Base-by-base conservation (phyloP, 2,329 filamentous ascomycete genomes). In the Eutypa lata region DNA sequence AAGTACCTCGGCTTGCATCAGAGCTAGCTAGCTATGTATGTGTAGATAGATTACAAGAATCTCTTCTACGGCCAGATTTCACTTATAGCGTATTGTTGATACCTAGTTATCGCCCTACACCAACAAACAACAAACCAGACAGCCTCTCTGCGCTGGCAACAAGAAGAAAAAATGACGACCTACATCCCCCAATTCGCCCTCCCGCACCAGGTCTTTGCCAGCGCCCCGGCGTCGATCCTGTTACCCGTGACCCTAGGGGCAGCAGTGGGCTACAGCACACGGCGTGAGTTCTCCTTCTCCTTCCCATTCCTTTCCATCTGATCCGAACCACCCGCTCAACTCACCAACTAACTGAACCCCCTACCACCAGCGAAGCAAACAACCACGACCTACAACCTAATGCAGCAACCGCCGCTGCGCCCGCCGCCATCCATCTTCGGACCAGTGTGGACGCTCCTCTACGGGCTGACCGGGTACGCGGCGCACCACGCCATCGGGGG, bases 391-490 rank as follows among this genome's bases (percentile, higher is more conserved):
- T 91, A 91, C 68, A 67, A 77, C 48, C 75, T 78, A 2, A 74
- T 92, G 54, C 87, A 84, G 68, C 89, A 92, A 67, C 86, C 86
- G 13, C 82, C 83, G 1, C 73, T 81, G 51, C 76, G 79, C 13
- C 86, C 86, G 2, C 84, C 86, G 0, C 75, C 82, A 11, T 76
- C 75, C 64, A 73, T 84, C 53, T 88, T 88, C 59, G 84, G 82
- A 2, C 85, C 85, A 2, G 80, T 80, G 22, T 88, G 85, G 85
- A 87, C 83, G 3, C 53, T 79, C 33, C 78, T 88, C n/a, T 88
- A 88, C 64, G 83, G 80, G 1, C 70, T 89, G 19, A 97, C 96
- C 90, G 93, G 93, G 54, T 97, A 94, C 71, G 88, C 90, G 21
- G 87, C 91, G 35, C 87, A 96, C 73, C 87, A 90, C 45, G 90